phyloP scores from a whole-genome alignment of 1,284 basidiomycete genomes.

The Sanghuangporus baumii region DNA sequence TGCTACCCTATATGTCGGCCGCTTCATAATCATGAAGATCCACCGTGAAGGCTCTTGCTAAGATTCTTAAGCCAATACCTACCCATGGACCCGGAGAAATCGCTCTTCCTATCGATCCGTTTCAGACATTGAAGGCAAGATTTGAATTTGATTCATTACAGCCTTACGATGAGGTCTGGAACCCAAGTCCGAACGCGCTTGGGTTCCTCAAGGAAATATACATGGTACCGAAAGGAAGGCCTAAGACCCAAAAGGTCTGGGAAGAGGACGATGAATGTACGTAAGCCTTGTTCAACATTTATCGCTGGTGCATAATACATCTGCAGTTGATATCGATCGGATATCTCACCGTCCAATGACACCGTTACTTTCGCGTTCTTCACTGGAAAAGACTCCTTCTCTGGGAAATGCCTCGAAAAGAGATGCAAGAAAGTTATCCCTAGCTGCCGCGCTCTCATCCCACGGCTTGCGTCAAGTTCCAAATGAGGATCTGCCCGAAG shows the following conservation, averaged over 20 bases:
- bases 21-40: neutral
- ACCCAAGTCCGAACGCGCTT: neutral
- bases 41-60: constrained; percentile 36
- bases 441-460: neutral
- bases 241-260: neutral
- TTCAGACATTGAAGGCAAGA: constrained; percentile 33
- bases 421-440: neutral
- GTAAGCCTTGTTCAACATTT: neutral
- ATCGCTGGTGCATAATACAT: neutral
- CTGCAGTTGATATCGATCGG: constrained; percentile 23
- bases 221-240: neutral
- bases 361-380: constrained; percentile 35
- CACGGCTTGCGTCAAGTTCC: constrained; percentile 19
- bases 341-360: constrained; percentile 30
- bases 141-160: constrained; percentile 29
- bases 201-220: neutral
- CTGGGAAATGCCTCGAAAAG: constrained; percentile 20
- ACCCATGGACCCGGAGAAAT: constrained; percentile 45
- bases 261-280: constrained; percentile 7
- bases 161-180: constrained; percentile 37
- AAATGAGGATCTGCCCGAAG: constrained; percentile 24
- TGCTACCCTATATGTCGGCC: neutral
- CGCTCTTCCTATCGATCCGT: constrained; percentile 44
- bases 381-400: constrained; percentile 34
- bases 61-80: constrained; percentile 38